Percentiles rank a stretch among this genome's conserved stretches.
phyloP scores from a whole-genome alignment of 2,329 filamentous ascomycete genomes.

The Myriosclerotinia duriaeana region DNA sequence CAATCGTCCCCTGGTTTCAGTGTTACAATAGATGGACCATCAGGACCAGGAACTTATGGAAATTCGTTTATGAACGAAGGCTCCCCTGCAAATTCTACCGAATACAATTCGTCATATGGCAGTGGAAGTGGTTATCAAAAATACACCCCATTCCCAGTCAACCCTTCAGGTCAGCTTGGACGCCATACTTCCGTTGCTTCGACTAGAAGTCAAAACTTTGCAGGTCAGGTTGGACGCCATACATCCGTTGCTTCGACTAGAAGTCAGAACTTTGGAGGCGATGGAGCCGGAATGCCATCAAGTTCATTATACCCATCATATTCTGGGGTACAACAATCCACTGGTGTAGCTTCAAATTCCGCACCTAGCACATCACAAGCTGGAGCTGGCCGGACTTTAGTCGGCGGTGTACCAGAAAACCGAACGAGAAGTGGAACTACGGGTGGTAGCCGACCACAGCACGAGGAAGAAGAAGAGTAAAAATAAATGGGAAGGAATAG shows the following conservation, averaged over 20 bases:
- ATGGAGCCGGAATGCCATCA: slow-evolving; percentile 5
- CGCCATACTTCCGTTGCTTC: slow-evolving; percentile 18
- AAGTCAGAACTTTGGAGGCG: slow-evolving; percentile 9
- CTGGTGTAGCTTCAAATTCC: not conserved
- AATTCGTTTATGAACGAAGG: slow-evolving; percentile 13
- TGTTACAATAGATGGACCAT: slow-evolving; percentile 20
- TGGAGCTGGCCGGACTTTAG: slow-evolving; percentile 12
- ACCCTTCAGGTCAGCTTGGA: slow-evolving; percentile 10
- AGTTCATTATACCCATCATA: slow-evolving; percentile 13
- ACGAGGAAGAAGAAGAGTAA: not conserved
- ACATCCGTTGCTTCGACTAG: slow-evolving; percentile 13
- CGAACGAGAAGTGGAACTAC: slow-evolving; percentile 7
- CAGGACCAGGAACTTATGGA: slow-evolving; percentile 2
- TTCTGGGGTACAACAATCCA: not conserved
- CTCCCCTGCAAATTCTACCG: not conserved
- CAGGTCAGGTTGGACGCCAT: slow-evolving; percentile 14
- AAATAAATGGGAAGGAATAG: not conserved
- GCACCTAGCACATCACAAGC: slow-evolving; percentile 2
- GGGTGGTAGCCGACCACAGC: not conserved
- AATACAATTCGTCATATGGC: slow-evolving; percentile 14
- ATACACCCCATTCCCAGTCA: slow-evolving; percentile 15
- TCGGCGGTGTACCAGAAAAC: not conserved
- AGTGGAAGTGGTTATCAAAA: slow-evolving; percentile 19
- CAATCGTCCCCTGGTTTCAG: slow-evolving; percentile 16
- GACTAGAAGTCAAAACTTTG: slow-evolving; percentile 15